Evolutionary conservation across 176 grass and related monocot genomes (phyloP).

Genomic region (Ensete glaucum): DNA sequence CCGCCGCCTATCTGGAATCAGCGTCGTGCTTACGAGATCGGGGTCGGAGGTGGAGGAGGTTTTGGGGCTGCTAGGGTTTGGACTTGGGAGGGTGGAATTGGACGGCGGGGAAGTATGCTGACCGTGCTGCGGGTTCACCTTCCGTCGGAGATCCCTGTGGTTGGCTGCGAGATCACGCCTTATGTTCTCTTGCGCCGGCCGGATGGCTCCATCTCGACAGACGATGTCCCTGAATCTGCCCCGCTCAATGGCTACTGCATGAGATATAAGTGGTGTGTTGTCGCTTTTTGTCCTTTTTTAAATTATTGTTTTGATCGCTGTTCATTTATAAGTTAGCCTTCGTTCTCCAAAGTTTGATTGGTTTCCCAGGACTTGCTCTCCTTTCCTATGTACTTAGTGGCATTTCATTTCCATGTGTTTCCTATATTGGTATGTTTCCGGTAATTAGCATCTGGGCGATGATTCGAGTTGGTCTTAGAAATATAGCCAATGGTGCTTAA

Average conservation of each 20-base stretch:
- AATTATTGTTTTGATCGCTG: neutral
- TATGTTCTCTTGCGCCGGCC: conserved; percentile 26
- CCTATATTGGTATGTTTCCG: neutral
- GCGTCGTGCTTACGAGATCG: neutral
- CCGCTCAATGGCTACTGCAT: conserved; percentile 21
- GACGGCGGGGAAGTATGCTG: conserved; percentile 21
- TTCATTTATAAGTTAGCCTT: neutral
- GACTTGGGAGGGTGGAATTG: conserved; percentile 10
- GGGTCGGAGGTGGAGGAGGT: neutral
- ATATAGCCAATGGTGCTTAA: too few relatives aligned
- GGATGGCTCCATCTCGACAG: conserved; percentile 19
- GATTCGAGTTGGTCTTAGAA: neutral
- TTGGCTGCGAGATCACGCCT: conserved; percentile 28
- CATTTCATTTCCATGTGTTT: neutral
- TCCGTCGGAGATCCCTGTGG: conserved; percentile 27
- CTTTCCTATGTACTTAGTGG: neutral
- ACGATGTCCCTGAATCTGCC: conserved; percentile 20
- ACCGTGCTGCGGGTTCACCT: conserved; percentile 26
- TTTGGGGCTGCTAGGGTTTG: conserved; percentile 13
- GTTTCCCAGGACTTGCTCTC: too few relatives aligned
- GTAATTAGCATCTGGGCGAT: neutral
- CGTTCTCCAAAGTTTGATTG: neutral
- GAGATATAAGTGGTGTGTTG: conserved; percentile 24
- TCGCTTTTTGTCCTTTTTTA: neutral
- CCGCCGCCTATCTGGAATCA: neutral